Percentiles rank a stretch among this genome's conserved stretches.
Conservation (phyloP, 2,329 filamentous ascomycete genomes). For the Seiridium unicorne region DNA sequence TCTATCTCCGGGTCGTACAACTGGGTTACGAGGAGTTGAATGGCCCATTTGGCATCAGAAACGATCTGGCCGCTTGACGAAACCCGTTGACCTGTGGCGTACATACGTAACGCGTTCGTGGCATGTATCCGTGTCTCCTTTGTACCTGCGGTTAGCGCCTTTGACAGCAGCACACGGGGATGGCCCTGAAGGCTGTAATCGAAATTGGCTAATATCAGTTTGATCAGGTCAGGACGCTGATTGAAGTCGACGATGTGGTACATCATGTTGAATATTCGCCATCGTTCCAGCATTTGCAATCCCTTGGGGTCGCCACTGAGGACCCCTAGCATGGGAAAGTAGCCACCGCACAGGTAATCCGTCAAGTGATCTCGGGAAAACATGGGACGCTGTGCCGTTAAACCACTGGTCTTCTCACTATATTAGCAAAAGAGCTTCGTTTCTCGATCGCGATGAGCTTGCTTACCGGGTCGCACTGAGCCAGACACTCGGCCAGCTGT, state of each 20-base stretch:
- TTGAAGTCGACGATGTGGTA: constrained; percentile 95
- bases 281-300: constrained; percentile 85
- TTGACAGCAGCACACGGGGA: constrained; percentile 87
- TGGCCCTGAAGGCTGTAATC: constrained; percentile 90
- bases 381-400: constrained; percentile 81
- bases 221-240: constrained; percentile 87
- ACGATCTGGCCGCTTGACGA: constrained; percentile 38
- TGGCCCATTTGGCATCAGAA: constrained; percentile 88
- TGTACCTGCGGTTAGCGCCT: constrained; percentile 86
- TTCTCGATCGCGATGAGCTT: background rate
- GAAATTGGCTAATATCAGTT: constrained; percentile 83
- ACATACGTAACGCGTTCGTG: constrained; percentile 83
- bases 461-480: constrained; percentile 84
- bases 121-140: constrained; percentile 91
- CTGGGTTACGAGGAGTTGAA: constrained; percentile 94
- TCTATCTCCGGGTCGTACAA: constrained; percentile 96
- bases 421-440: background rate
- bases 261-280: constrained; percentile 99
- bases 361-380: constrained; percentile 83
- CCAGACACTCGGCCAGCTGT: constrained; percentile 92
- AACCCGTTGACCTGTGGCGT: constrained; percentile 61
- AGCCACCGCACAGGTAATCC: constrained; percentile 87
- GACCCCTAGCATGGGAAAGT: constrained; percentile 88
- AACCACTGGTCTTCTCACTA: constrained; percentile 56
- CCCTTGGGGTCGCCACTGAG: constrained; percentile 81